Evolutionary conservation across 129 eudicot species (phyloP), one percentile per base, ranked within the genome.

Genomic region (Dittrichia graveolens): DNA sequence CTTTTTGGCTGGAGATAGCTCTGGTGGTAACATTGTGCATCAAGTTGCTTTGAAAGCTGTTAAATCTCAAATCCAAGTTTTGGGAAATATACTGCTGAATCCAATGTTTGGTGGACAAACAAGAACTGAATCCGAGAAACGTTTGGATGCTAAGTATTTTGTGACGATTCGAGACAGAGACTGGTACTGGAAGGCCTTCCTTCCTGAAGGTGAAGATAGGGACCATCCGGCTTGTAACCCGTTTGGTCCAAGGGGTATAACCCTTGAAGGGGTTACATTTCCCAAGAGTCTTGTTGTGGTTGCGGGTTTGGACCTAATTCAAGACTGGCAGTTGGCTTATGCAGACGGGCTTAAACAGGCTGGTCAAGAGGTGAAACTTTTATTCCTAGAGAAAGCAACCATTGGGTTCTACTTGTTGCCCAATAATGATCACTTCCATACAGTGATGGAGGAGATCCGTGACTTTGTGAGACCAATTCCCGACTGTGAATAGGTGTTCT

Each of bases 161-260:
- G 91, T 83, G 31, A 83, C 91, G 8, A 58, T 86, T 11, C 82
- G 56, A 61, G 91, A 86, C 44, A 69, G 91, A 35, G 91, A 86
- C 19, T 86, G 91, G 91, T 86, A 86, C 49, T 86, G 91, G 91
- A 78, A 81, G 48, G 91, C 91, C 7, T 86, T 86, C 75, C 82
- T 86, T 8, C 91, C 91, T 1, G 91, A 83, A 72, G 88, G 91
- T 18, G 91, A 83, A 72, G 82, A 86, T 35, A 58, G 91, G 76
- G 91, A 86, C 65, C 91, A 86, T 81, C 91, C 88, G 5, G 86
- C 88, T 1, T 86, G 91, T 72, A 86, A 86, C 68, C 91, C 91
- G 6, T 86, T 86, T 54, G 91, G 91, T 59, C 91, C 91, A 37
- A 73, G 72, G 44, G 86, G 86, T 74, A 58, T 72, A 48, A 74